Conservation (phyloP, 2,329 filamentous ascomycete genomes). For the Aureobasidium lini region DNA sequence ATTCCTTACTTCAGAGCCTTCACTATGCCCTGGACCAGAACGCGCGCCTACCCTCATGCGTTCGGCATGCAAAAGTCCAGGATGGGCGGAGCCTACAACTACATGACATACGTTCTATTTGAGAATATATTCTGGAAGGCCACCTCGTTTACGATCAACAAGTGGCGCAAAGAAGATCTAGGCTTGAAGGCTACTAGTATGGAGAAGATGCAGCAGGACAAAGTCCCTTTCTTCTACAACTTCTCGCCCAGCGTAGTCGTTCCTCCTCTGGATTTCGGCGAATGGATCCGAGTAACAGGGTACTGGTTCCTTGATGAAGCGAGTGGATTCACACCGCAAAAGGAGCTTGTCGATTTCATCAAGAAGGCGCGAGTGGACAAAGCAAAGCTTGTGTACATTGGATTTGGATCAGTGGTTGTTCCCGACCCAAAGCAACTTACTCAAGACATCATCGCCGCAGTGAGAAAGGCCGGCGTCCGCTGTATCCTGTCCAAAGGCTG, state of each 20-base stretch:
- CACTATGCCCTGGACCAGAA: conserved; percentile 98
- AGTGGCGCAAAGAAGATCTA: conserved; percentile 78
- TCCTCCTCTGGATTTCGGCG: conserved; percentile 87
- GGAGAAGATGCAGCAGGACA: conserved; percentile 90
- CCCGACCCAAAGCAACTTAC: conserved; percentile 83
- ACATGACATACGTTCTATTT: conserved; percentile 91
- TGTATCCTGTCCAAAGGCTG: conserved; percentile 95
- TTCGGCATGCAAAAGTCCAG: conserved; percentile 90
- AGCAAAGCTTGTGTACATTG: conserved; percentile 94
- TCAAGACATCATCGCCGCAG: conserved; percentile 84
- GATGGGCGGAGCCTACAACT: conserved; percentile 92
- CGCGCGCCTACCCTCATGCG: conserved; percentile 89
- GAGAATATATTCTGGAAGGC: conserved; percentile 96
- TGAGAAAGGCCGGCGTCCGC: conserved; percentile 82
- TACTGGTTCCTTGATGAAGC: conserved; percentile 94
- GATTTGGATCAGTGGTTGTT: conserved; percentile 94
- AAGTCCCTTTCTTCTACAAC: conserved; percentile 97
- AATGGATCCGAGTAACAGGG: conserved; percentile 95
- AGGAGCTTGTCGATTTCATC: conserved; percentile 75
- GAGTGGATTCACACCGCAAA: conserved; percentile 62
- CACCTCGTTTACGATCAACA: conserved; percentile 83
- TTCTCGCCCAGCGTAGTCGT: conserved; percentile 92
- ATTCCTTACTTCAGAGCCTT: conserved; percentile 97
- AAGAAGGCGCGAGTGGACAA: conserved; percentile 67
- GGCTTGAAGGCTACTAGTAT: conserved; percentile 72